Conservation (phyloP, 2,329 filamentous ascomycete genomes). For the Aspergillus texensis region DNA sequence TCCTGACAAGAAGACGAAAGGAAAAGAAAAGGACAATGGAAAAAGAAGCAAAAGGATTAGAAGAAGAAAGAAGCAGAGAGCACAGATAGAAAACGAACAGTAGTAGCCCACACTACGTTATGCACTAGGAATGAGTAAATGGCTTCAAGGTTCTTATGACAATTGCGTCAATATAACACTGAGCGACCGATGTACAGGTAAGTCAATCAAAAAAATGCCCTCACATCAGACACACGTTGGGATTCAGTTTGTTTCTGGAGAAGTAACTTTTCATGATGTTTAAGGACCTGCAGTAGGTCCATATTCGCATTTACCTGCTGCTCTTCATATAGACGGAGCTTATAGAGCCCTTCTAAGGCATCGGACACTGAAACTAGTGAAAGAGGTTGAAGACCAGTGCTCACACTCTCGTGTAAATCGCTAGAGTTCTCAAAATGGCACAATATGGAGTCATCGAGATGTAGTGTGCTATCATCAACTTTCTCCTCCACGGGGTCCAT, state of each 20-base stretch:
- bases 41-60: too few species aligned
- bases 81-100: too few species aligned
- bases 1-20: too few species aligned
- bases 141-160: too few species aligned
- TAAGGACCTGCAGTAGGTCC: background rate
- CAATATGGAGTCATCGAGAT: background rate
- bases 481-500: background rate
- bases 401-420: background rate
- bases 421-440: background rate
- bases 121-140: too few species aligned
- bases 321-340: background rate
- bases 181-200: too few species aligned
- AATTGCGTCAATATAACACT: too few species aligned
- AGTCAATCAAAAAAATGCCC: too few species aligned
- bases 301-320: background rate
- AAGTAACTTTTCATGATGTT: background rate
- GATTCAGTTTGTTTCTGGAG: background rate
- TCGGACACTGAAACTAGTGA: background rate
- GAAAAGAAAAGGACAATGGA: too few species aligned
- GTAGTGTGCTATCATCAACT: background rate
- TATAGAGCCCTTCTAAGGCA: background rate
- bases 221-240: background rate
- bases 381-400: background rate
- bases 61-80: too few species aligned
- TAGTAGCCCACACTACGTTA: too few species aligned